Evolutionary conservation across 2,329 filamentous ascomycete species (phyloP), one percentile per base, ranked within the genome.

Genomic region (Orbilia ellipsospora): DNA sequence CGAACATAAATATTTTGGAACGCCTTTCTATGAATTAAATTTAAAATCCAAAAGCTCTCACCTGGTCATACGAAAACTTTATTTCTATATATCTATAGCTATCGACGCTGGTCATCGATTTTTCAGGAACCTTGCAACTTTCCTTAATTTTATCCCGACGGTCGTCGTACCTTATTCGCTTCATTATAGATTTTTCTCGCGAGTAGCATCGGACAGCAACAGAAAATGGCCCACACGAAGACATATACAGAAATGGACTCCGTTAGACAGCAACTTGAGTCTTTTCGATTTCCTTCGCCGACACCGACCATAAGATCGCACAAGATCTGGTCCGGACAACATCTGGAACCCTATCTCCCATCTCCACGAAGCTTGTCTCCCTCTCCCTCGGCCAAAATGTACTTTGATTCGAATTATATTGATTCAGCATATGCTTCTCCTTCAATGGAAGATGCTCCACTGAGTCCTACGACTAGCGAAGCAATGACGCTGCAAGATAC

Each of bases 21-120:
- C 61, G 69, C 61, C 52, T 55, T 51, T 59, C 64, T 57, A 72
- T 54, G 67, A 72, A 61, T 62, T 26, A 28, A 48, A 28, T 28
- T 48, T 56, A 10, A 15, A 23, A 16, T 23, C 42, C 23, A 31
- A 15, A 48, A 18, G 48, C 20, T 52, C 48, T n/a, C 40, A 44
- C 36, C 31, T 36, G 5, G 31, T 36, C 10, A 16, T 26, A 6
- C 20, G 12, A 20, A 48, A 48, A 48, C 31, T 36, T 56, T 36
- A 28, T 48, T 28, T 20, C 26, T 12, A 36, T 40, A 45, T 54
- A 52, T 31, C 31, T 54, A 45, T 45, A 54, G 31, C 51, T 67
- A 67, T 74, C 69, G 69, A 74, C 62, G 69, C 69, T n/a, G 69
- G 69, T n/a, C 69, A 63, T 74, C 69, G 69, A 74, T 67, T 74